Conservation (phyloP, 441 rosid species). For the Pelargonium australe region DNA sequence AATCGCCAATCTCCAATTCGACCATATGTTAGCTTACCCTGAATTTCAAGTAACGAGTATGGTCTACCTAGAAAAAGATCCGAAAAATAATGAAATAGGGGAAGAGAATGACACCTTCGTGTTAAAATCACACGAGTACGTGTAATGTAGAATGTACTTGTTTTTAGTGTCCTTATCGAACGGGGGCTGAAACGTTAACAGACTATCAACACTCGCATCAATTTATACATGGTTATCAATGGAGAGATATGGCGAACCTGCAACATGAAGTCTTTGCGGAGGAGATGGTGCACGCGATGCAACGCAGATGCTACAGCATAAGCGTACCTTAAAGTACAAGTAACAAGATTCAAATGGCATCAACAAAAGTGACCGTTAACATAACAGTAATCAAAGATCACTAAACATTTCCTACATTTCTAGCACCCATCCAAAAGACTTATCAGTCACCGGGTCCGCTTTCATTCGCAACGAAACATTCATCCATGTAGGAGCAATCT, state of each 20-base stretch:
- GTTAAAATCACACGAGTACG: conserved; percentile 53
- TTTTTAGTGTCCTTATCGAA: conserved; percentile 47
- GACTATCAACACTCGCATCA: not conserved
- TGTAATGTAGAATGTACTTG: conserved; percentile 61
- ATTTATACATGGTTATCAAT: not conserved
- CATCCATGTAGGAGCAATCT: conserved; percentile 78
- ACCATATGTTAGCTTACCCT: conserved; percentile 66
- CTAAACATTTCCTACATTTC: conserved; percentile 48
- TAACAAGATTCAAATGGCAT: conserved; percentile 15
- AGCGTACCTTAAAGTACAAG: conserved; percentile 45
- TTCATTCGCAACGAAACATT: conserved; percentile 62
- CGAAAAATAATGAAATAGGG: too few species aligned
- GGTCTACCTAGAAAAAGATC: not conserved
- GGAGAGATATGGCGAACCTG: conserved; percentile 37
- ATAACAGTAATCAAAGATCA: conserved; percentile 11
- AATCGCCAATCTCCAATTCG: conserved; percentile 69
- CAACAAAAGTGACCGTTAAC: conserved; percentile 5
- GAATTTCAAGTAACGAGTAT: conserved; percentile 9
- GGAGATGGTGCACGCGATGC: conserved; percentile 55
- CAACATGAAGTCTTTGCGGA: conserved; percentile 59
- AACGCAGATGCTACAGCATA: conserved; percentile 69
- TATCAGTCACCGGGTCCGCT: conserved; percentile 60
- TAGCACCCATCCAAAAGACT: conserved; percentile 66
- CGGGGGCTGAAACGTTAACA: conserved; percentile 49
- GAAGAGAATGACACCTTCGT: conserved; percentile 20